Evolutionary conservation across 2,329 filamentous ascomycete genomes (phyloP).

Genomic region (Stagonosporopsis rhizophila): DNA sequence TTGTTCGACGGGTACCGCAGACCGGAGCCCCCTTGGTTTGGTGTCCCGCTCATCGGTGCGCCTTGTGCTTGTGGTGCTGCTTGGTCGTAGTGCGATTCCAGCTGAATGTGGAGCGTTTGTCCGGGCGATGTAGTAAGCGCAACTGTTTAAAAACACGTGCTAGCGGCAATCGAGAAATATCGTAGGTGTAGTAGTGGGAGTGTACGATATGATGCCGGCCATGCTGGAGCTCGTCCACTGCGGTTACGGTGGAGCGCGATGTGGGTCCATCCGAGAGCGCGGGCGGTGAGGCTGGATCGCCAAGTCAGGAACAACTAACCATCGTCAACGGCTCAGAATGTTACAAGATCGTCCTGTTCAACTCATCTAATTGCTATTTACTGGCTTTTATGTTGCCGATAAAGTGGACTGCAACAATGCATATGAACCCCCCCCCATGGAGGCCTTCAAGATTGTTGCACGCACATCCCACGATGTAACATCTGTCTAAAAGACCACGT

Average conservation of each 20-base stretch:
- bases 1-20: slow-evolving; percentile 90
- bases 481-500: no score
- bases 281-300: slow-evolving; percentile 26
- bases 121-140: slow-evolving; percentile 14
- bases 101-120: slow-evolving; percentile 15
- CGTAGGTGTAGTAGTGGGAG: slow-evolving; percentile 21
- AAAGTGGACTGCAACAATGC: no score
- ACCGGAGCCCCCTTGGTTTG: slow-evolving; percentile 52
- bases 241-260: slow-evolving; percentile 25
- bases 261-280: slow-evolving; percentile 27
- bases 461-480: no score
- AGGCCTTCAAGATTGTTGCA: no score
- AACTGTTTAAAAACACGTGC: slow-evolving; percentile 6
- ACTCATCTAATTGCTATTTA: no score
- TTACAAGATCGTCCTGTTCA: neutral
- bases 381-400: no score
- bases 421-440: no score
- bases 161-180: slow-evolving; percentile 14
- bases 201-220: slow-evolving; percentile 32
- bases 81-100: slow-evolving; percentile 9
- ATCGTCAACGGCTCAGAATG: neutral
- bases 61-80: slow-evolving; percentile 19
- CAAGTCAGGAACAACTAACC: neutral
- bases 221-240: slow-evolving; percentile 22
- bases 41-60: slow-evolving; percentile 36